These are phyloP conservation scores for Wakefieldia striispora DNA, from an alignment of 768 basidiomycete species.

Conservation along the genomic window DNA sequence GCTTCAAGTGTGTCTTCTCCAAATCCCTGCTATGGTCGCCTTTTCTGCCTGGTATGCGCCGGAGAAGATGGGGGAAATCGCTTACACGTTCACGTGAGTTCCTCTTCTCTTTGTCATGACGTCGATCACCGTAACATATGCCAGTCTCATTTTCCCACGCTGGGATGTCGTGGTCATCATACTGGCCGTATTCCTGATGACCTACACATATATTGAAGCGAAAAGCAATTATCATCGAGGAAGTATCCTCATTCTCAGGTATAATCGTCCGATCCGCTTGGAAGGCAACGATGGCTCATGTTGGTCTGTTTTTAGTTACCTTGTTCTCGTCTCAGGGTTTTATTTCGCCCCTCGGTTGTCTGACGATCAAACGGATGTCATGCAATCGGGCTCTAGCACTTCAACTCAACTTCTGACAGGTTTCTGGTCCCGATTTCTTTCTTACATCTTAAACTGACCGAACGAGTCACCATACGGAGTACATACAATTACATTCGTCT, in stretches of 20 bases:
- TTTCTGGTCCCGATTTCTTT: slow-evolving; percentile 12
- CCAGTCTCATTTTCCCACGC: slow-evolving; percentile 92
- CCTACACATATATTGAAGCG: slow-evolving; percentile 99
- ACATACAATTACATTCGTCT: slow-evolving; percentile 17
- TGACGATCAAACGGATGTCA: slow-evolving; percentile 19
- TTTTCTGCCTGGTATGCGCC: slow-evolving; percentile 96
- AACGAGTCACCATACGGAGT: slow-evolving; percentile 1
- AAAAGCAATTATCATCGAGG: slow-evolving; percentile 98
- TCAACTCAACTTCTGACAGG: slow-evolving; percentile 8
- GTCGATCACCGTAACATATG: slow-evolving; percentile 1
- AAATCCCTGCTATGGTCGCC: slow-evolving; percentile 98
- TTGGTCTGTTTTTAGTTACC: slow-evolving; percentile 55
- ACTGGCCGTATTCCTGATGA: slow-evolving; percentile 95
- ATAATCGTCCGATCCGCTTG: slow-evolving; percentile 1
- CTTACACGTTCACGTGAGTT: slow-evolving; percentile 91
- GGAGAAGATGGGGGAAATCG: slow-evolving; percentile 77
- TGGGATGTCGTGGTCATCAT: slow-evolving; percentile 97
- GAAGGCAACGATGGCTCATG: background rate
- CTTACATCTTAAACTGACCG: slow-evolving; percentile 3
- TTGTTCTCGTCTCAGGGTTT: slow-evolving; percentile 90
- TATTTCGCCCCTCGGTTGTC: slow-evolving; percentile 70
- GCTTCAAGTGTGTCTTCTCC: slow-evolving; percentile 93
- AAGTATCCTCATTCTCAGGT: slow-evolving; percentile 93
- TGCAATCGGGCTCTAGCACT: slow-evolving; percentile 1
- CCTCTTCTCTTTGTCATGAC: background rate